These are phyloP conservation scores for Calonectria fujianensis DNA, from an alignment of 2,329 filamentous ascomycete genomes.

Conservation along the genomic window DNA sequence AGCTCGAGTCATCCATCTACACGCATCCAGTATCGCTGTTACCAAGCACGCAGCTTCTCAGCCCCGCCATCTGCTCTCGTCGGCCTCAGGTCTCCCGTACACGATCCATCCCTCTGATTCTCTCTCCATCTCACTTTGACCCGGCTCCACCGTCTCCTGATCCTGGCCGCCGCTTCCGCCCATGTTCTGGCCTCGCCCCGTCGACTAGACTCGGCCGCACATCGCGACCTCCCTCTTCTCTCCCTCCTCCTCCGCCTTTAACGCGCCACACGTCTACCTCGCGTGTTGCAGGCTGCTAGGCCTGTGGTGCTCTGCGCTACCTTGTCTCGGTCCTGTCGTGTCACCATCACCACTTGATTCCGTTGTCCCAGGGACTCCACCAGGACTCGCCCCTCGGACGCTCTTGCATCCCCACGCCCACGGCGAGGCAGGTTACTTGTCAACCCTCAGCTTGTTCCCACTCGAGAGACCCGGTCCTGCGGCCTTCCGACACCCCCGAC, in stretches of 20 bases:
- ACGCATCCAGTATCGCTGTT: not conserved
- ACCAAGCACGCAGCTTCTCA: constrained; percentile 22
- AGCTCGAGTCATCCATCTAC: constrained; percentile 22
- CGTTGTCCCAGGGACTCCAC: constrained; percentile 19
- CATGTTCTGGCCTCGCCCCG: constrained; percentile 37
- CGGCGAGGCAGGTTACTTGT: not conserved
- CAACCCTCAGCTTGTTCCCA: constrained; percentile 27
- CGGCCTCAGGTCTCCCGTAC: constrained; percentile 9
- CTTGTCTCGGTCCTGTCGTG: constrained; percentile 31
- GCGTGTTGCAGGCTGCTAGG: constrained; percentile 25
- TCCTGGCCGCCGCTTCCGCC: constrained; percentile 38
- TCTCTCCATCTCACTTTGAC: constrained; percentile 19
- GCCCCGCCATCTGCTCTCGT: constrained; percentile 18
- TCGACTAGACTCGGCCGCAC: constrained; percentile 49
- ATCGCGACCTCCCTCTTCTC: constrained; percentile 46
- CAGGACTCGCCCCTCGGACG: constrained; percentile 1
- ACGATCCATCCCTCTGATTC: constrained; percentile 16
- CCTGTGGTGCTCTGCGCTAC: constrained; percentile 11
- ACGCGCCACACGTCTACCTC: constrained; percentile 45
- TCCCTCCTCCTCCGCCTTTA: constrained; percentile 3
- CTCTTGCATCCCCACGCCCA: constrained; percentile 5
- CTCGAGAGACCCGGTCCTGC: constrained; percentile 37
- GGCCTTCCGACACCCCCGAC: constrained; percentile 42
- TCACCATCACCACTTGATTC: constrained; percentile 33
- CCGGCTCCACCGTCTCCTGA: constrained; percentile 27